Conservation (phyloP, 257 asterid genomes). For the Prunella vulgaris region DNA sequence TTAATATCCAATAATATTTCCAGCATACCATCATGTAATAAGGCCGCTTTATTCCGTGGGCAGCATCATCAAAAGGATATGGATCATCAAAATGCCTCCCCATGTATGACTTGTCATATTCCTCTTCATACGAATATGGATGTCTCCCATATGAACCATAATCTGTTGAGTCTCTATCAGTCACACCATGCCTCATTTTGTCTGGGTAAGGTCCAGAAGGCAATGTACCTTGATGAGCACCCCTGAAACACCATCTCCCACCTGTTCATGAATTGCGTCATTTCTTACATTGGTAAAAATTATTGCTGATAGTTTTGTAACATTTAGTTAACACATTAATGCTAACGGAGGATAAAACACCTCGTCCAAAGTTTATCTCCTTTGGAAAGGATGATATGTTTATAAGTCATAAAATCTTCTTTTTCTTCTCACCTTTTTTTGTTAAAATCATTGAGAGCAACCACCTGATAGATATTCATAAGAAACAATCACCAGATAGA, state of each 20-base stretch:
- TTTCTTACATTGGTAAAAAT: slow-evolving; percentile 6
- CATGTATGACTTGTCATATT: slow-evolving; percentile 32
- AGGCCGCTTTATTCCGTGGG: slow-evolving; percentile 52
- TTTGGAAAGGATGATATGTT: slow-evolving; percentile 38
- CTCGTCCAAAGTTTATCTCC: slow-evolving; percentile 43
- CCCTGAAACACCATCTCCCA: slow-evolving; percentile 50
- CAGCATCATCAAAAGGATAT: slow-evolving; percentile 33
- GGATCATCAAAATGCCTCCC: slow-evolving; percentile 45
- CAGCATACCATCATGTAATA: slow-evolving; percentile 45
- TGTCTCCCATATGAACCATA: slow-evolving; percentile 39
- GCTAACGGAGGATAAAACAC: slow-evolving; percentile 18
- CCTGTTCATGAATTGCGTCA: slow-evolving; percentile 29
- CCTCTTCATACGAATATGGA: slow-evolving; percentile 41
- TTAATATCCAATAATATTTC: not conserved
- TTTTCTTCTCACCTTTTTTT: too few species aligned
- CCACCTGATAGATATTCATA: too few species aligned
- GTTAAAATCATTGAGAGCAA: too few species aligned
- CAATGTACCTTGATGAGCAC: slow-evolving; percentile 37
- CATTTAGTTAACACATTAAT: not conserved
- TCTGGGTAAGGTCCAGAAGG: slow-evolving; percentile 31
- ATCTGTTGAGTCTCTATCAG: slow-evolving; percentile 29
- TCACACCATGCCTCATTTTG: slow-evolving; percentile 32
- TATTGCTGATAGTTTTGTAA: not conserved
- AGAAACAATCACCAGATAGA: too few species aligned
- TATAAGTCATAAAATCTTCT: too few species aligned